These are phyloP conservation scores for Marasmius fiardii DNA, from an alignment of 1,284 basidiomycete species.

Conservation along the genomic window DNA sequence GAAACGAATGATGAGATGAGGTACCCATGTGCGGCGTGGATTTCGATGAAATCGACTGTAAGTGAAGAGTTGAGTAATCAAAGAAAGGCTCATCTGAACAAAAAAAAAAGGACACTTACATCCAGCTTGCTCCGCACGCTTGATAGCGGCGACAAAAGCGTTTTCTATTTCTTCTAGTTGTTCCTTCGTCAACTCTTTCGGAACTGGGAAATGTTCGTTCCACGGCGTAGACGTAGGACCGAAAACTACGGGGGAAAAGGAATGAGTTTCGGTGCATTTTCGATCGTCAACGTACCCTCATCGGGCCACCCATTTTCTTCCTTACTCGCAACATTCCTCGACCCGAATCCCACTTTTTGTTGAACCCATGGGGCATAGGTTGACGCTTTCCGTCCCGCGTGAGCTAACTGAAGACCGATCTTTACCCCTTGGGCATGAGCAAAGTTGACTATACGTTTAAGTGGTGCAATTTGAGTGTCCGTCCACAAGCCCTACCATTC, in stretches of 20 bases:
- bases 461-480: slow-evolving; percentile 64
- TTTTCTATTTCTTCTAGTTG: slow-evolving; percentile 62
- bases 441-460: slow-evolving; percentile 66
- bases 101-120: slow-evolving; percentile 37
- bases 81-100: slow-evolving; percentile 4
- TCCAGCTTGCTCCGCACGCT: slow-evolving; percentile 59
- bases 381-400: slow-evolving; percentile 75
- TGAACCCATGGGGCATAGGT: slow-evolving; percentile 61
- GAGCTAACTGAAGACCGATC: slow-evolving; percentile 75
- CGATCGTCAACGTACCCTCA: slow-evolving; percentile 27
- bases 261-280: slow-evolving; percentile 12
- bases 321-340: slow-evolving; percentile 29
- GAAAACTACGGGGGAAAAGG: slow-evolving; percentile 25
- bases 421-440: slow-evolving; percentile 59
- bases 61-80: slow-evolving; percentile 25
- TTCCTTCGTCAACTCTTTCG: slow-evolving; percentile 48
- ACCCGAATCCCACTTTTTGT: slow-evolving; percentile 22
- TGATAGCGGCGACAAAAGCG: slow-evolving; percentile 62
- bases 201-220: slow-evolving; percentile 44
- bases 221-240: slow-evolving; percentile 44
- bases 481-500: slow-evolving; percentile 60
- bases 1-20: slow-evolving; percentile 50
- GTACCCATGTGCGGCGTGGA: slow-evolving; percentile 27
- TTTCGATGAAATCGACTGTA: slow-evolving; percentile 24
- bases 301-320: slow-evolving; percentile 64